Evolutionary conservation across 495 filamentous ascomycete genomes (phyloP), one percentile per base, ranked within the genome.

Genomic region (Daldinia childiae): DNA sequence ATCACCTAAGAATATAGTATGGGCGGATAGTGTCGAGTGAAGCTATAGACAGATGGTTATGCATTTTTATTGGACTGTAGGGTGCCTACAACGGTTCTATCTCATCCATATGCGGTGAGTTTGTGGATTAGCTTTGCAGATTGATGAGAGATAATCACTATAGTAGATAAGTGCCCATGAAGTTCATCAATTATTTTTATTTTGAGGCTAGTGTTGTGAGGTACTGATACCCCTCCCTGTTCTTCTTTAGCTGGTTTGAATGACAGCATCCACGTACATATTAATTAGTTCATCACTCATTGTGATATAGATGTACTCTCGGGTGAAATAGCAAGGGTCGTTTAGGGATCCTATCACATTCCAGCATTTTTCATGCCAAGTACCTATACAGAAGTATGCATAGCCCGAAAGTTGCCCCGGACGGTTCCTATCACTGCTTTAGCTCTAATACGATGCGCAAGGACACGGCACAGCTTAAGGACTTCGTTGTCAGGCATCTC

Each of bases 91-190:
- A 56, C 11, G n/a, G 15, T 19, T 12, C 2, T 6, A n/a, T 15
- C 38, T 27, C 14, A 1, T 32, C 57, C 11, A 36, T 30, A 14
- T 45, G n/a, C 14, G 17, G 30, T 57, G 14, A n/a, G 54, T 21
- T 52, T 52, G 6, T 27, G 15, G 32, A 29, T 29, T 17, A 51
- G 39, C 45, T n/a, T 43, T 12, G 61, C 50, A 32, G 17, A 43
- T 56, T 9, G 24, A 65, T 24, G 36, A 57, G 34, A 57, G 62
- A 30, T 21, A 52, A 34, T 52, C 14, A 52, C 4, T 4, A 29
- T 26, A 12, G 24, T 21, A 52, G 14, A 24, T 30, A 54, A 54
- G 27, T 30, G 9, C 0, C 50, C 24, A 29, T 9, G 50, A 54
- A 30, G 27, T 15, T n/a, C 24, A 26, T 15, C 15, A 52, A 29